These are phyloP conservation scores for Magnaporthiopsis incrustans DNA, from an alignment of 2,329 filamentous ascomycete species.

Conservation along the genomic window DNA sequence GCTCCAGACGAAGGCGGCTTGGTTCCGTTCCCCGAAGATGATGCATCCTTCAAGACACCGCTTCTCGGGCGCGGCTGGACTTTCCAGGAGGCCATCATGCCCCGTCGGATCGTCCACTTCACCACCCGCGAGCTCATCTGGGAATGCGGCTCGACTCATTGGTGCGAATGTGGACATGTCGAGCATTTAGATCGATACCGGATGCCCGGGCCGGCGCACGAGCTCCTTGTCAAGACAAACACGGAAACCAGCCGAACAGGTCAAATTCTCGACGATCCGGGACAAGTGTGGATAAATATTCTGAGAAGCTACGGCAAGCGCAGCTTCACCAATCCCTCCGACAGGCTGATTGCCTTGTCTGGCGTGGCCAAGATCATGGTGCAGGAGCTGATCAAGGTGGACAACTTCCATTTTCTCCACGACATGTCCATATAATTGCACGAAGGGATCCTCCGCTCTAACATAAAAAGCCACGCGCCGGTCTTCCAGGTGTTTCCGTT, in stretches of 20 bases:
- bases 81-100: conserved; percentile 8
- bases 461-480: no score
- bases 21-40: neutral
- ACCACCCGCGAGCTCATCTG: conserved; percentile 3
- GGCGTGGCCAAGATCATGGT: neutral
- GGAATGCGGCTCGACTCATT: conserved; percentile 4
- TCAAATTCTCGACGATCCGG: neutral
- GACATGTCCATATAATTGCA: no score
- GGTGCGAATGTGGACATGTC: conserved; percentile 3
- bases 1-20: neutral
- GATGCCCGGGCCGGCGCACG: neutral
- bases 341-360: neutral
- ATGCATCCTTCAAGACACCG: neutral
- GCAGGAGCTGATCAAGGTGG: neutral
- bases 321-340: neutral
- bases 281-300: neutral
- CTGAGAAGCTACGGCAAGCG: neutral
- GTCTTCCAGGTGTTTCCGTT: no score
- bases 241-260: no score
- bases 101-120: conserved; percentile 6
- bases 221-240: neutral
- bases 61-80: conserved; percentile 7
- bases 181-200: neutral
- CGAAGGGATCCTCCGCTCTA: no score
- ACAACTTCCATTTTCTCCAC: neutral